Conservation (phyloP, 2,329 filamentous ascomycete species). For the Fusarium keratoplasticum region DNA sequence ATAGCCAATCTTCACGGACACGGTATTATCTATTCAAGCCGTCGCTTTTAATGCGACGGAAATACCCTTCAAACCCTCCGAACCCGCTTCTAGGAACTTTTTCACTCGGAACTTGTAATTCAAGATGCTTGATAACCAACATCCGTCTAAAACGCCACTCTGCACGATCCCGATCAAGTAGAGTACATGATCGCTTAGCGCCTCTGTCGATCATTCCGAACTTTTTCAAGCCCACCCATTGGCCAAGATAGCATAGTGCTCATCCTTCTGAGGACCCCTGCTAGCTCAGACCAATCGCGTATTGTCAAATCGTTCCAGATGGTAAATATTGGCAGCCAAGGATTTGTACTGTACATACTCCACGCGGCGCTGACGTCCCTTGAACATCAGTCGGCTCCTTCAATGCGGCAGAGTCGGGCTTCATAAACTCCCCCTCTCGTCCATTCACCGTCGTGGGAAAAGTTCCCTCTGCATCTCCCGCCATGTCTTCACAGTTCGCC, state of each 20-base stretch:
- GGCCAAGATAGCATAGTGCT: background rate
- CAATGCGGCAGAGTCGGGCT: background rate
- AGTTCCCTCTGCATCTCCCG: background rate
- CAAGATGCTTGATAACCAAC: background rate
- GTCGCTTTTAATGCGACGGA: background rate
- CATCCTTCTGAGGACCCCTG: background rate
- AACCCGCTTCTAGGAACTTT: background rate
- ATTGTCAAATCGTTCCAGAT: constrained; percentile 3
- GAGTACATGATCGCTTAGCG: background rate
- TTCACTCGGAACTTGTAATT: background rate
- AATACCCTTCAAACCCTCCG: background rate
- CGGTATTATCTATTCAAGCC: too few relatives aligned
- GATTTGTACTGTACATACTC: background rate
- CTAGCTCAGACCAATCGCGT: background rate
- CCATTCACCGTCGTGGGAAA: background rate
- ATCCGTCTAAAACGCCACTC: background rate
- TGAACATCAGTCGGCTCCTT: background rate
- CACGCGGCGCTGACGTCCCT: background rate
- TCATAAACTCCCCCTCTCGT: background rate
- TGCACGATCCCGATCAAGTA: background rate
- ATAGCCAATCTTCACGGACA: background rate
- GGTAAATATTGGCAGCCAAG: background rate
- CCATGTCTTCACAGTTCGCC: background rate
- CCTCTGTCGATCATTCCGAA: background rate
- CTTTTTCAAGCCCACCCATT: background rate